phyloP scores from a whole-genome alignment of 805 yeast genomes.

The Lipomyces mesembrius region DNA sequence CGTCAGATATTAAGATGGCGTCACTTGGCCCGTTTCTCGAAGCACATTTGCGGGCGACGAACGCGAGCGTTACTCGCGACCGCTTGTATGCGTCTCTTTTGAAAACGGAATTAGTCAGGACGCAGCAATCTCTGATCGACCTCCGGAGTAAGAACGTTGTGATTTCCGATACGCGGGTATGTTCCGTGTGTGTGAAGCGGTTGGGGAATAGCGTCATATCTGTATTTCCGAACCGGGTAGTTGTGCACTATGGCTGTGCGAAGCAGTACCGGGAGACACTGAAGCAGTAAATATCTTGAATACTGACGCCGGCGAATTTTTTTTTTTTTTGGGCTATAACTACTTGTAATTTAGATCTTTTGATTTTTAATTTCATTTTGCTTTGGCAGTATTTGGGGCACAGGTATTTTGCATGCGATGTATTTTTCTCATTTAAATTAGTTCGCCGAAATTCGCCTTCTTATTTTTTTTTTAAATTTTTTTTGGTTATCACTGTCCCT shows the following conservation, averaged over 20 bases:
- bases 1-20: constrained; percentile 54
- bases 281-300: not conserved
- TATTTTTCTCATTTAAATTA: too few species aligned
- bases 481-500: too few species aligned
- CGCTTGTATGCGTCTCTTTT: constrained; percentile 55
- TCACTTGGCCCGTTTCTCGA: constrained; percentile 53
- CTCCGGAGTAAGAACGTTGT: constrained; percentile 47
- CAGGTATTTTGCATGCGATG: too few species aligned
- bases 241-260: constrained; percentile 64
- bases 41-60: constrained; percentile 51
- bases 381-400: too few species aligned
- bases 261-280: constrained; percentile 24
- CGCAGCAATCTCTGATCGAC: constrained; percentile 52
- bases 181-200: constrained; percentile 62
- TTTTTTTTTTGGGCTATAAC: too few species aligned
- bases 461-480: too few species aligned
- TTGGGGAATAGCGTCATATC: constrained; percentile 61
- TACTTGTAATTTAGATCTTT: too few species aligned
- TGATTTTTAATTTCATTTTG: too few species aligned
- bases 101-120: constrained; percentile 58
- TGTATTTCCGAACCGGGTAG: constrained; percentile 51
- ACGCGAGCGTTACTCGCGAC: constrained; percentile 49
- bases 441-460: too few species aligned
- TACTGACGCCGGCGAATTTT: too few species aligned
- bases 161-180: constrained; percentile 54